These are phyloP conservation scores for Camellia lanceoleosa DNA, from an alignment of 148 eudicot genomes.

Conservation along the genomic window DNA sequence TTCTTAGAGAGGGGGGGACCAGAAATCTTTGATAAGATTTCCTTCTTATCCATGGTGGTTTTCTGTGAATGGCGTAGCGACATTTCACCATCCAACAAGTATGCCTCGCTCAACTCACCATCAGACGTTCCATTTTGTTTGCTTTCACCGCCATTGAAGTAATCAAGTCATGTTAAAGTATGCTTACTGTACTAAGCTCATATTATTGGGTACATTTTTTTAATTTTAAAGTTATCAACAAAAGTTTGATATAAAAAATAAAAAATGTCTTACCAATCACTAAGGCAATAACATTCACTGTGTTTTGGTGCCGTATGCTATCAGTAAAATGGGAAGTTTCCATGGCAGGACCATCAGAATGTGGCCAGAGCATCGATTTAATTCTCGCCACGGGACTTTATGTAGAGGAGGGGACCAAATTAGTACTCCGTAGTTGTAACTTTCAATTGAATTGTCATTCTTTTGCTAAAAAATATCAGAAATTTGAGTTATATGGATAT, in stretches of 20 bases:
- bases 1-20: slow-evolving; percentile 9
- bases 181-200: too few relatives aligned
- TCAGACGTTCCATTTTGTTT: not conserved
- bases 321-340: slow-evolving; percentile 4
- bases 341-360: not conserved
- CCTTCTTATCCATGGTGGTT: not conserved
- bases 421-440: not conserved
- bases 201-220: too few relatives aligned
- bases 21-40: slow-evolving; percentile 1
- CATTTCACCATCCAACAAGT: too few relatives aligned
- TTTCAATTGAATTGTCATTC: not conserved
- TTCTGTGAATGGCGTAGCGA: too few relatives aligned
- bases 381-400: not conserved
- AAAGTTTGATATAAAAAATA: too few relatives aligned
- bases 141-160: not conserved
- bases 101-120: not conserved
- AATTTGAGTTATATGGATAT: too few relatives aligned
- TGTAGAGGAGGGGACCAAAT: not conserved
- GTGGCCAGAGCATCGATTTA: not conserved
- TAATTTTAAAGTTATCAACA: too few relatives aligned
- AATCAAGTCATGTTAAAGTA: too few relatives aligned
- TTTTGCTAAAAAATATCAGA: too few relatives aligned
- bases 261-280: too few relatives aligned
- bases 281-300: not conserved
- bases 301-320: not conserved